These are phyloP conservation scores for Colletotrichum horii DNA, from an alignment of 2,329 filamentous ascomycete genomes.

Conservation along the genomic window DNA sequence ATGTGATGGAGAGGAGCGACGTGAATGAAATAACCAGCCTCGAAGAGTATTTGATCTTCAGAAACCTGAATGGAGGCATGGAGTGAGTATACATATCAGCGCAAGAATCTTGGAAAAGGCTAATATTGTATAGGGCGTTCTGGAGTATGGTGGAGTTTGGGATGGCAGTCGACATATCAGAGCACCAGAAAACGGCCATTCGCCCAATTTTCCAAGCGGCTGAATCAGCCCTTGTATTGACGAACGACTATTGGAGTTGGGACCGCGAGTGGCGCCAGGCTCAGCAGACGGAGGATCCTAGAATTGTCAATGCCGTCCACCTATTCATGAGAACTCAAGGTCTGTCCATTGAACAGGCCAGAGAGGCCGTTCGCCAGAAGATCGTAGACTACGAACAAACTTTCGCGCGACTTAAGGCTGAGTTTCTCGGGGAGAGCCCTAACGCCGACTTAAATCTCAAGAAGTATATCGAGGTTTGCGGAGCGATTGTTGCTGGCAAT, in stretches of 20 bases:
- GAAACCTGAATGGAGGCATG: constrained; percentile 10
- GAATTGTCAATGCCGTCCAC: constrained; percentile 2
- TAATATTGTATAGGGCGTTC: neutral
- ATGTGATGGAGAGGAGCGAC: neutral
- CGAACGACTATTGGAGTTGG: constrained; percentile 13
- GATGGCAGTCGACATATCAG: neutral
- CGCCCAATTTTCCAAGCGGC: neutral
- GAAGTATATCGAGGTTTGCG: neutral
- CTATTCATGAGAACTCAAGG: neutral
- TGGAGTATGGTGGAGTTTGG: constrained; percentile 10
- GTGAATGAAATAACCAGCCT: neutral
- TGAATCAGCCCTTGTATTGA: neutral
- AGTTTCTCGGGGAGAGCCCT: neutral
- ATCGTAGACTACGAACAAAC: neutral
- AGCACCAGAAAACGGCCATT: neutral
- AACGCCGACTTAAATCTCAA: neutral
- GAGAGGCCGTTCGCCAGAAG: neutral
- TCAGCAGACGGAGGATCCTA: neutral
- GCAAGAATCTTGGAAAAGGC: neutral
- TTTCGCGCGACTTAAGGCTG: neutral
- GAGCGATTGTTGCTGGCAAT: neutral
- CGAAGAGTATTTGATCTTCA: neutral
- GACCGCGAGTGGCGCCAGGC: constrained; percentile 4
- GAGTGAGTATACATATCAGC: neutral
- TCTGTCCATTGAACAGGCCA: neutral